These are phyloP conservation scores for Apophysomyces elegans DNA, from an alignment of 371 early-diverging fungal genomes.

Conservation along the genomic window DNA sequence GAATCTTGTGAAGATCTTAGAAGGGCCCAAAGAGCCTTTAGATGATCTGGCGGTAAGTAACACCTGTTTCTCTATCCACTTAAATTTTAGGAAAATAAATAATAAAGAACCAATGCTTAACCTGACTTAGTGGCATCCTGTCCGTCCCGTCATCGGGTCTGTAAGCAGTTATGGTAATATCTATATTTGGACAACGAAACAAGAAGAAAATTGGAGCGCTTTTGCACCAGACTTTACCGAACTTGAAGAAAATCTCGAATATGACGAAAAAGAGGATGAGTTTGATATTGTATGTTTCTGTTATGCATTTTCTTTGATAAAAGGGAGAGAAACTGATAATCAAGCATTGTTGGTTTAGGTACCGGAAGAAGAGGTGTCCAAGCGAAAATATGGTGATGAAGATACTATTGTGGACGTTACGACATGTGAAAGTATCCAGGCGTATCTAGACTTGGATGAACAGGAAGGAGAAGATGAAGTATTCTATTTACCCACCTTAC, in stretches of 20 bases:
- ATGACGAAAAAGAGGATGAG: conserved; percentile 91
- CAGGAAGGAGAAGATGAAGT: conserved; percentile 58
- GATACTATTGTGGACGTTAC: conserved; percentile 66
- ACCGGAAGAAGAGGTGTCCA: conserved; percentile 54
- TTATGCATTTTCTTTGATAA: too few species aligned
- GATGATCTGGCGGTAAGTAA: conserved; percentile 78
- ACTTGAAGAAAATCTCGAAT: conserved; percentile 90
- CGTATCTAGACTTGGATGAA: conserved; percentile 68
- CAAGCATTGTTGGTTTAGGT: conserved; percentile 29
- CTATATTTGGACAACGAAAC: conserved; percentile 86
- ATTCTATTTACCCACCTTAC: conserved; percentile 34
- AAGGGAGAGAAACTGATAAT: background rate
- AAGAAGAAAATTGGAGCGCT: conserved; percentile 89
- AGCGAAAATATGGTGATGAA: conserved; percentile 56
- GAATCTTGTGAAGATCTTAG: conserved; percentile 86
- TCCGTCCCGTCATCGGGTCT: conserved; percentile 83
- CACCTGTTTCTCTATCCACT: background rate
- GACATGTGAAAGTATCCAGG: conserved; percentile 65
- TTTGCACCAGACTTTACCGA: conserved; percentile 93
- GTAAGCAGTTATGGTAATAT: conserved; percentile 82
- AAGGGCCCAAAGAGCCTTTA: conserved; percentile 90
- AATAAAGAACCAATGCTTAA: too few species aligned
- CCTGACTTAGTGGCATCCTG: conserved; percentile 80
- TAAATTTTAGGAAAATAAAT: too few species aligned
- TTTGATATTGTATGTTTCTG: conserved; percentile 74